Evolutionary conservation across 352 stramenopile genomes (phyloP).

Genomic region (Plasmopara muralis): DNA sequence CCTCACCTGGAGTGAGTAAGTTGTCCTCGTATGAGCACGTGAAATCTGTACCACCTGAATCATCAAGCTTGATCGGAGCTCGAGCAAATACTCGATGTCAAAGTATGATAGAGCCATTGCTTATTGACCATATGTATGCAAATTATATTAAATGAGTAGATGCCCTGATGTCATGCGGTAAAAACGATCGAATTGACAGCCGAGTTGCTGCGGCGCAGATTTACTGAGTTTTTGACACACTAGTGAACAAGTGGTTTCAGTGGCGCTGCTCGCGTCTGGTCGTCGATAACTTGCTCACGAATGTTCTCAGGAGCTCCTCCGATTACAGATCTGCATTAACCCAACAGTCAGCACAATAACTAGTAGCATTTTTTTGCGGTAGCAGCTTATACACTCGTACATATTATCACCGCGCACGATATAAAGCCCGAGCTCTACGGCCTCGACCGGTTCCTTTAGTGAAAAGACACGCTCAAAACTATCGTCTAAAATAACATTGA

Average conservation of each 20-base stretch:
- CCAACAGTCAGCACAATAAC: slow-evolving; percentile 2
- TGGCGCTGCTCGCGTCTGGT: slow-evolving; percentile 76
- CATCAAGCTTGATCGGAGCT: no score
- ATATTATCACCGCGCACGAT: slow-evolving; percentile 94
- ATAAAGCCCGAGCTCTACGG: slow-evolving; percentile 88
- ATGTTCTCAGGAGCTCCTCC: slow-evolving; percentile 81
- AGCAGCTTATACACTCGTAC: slow-evolving; percentile 27
- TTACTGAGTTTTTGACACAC: slow-evolving; percentile 20
- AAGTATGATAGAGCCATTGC: no score
- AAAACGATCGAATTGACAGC: not conserved
- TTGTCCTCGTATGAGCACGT: no score
- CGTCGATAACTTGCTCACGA: slow-evolving; percentile 87
- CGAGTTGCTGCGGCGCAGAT: not conserved
- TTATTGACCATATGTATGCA: no score
- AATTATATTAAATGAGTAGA: no score
- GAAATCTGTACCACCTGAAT: no score
- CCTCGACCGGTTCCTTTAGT: slow-evolving; percentile 82
- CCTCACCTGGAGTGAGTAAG: no score
- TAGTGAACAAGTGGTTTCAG: slow-evolving; percentile 91
- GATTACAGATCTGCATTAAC: slow-evolving; percentile 60
- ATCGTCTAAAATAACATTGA: slow-evolving; percentile 91
- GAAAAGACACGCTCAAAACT: slow-evolving; percentile 93
- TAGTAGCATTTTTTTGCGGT: not conserved
- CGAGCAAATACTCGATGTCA: no score
- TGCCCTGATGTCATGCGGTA: no score